Evolutionary conservation across 2,329 filamentous ascomycete species (phyloP).

Genomic region (Hansfordia pulvinata): DNA sequence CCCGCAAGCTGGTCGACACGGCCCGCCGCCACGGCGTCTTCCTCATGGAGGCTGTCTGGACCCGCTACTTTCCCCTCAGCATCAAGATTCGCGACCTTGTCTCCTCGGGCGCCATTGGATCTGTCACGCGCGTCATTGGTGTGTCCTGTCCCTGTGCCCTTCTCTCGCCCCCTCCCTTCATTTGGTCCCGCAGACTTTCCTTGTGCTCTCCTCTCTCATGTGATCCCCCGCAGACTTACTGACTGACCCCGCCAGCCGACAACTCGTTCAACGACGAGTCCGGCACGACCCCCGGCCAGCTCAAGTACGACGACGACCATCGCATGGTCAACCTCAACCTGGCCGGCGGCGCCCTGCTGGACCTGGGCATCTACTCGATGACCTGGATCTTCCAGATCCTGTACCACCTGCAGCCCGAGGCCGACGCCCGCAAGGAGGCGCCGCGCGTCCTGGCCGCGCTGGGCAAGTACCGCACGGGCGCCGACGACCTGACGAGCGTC

Average conservation of each 20-base stretch:
- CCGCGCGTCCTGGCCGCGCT: slow-evolving; percentile 58
- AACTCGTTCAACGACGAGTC: slow-evolving; percentile 48
- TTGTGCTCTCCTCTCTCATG: background rate
- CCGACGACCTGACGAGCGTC: slow-evolving; percentile 67
- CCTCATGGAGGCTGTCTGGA: slow-evolving; percentile 86
- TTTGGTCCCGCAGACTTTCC: no score
- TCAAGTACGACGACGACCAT: slow-evolving; percentile 46
- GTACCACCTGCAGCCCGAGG: slow-evolving; percentile 63
- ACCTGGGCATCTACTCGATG: slow-evolving; percentile 77
- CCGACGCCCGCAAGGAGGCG: slow-evolving; percentile 49
- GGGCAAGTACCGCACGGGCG: slow-evolving; percentile 60
- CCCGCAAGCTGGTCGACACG: slow-evolving; percentile 55
- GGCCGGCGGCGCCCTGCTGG: slow-evolving; percentile 70
- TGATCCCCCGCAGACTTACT: slow-evolving; percentile 1
- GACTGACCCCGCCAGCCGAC: slow-evolving; percentile 27
- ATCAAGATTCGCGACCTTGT: slow-evolving; percentile 59
- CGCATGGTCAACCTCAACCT: slow-evolving; percentile 75
- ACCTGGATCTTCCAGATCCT: slow-evolving; percentile 87
- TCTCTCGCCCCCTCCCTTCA: no score
- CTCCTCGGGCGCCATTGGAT: slow-evolving; percentile 38
- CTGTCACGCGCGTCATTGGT: slow-evolving; percentile 46
- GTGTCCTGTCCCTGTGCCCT: slow-evolving; percentile 8
- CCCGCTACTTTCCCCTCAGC: slow-evolving; percentile 74
- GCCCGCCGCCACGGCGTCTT: slow-evolving; percentile 62
- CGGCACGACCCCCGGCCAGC: slow-evolving; percentile 39